Evolutionary conservation across 2,329 filamentous ascomycete species (phyloP), one percentile per base, ranked within the genome.

Genomic region (Aureobasidium sp.): DNA sequence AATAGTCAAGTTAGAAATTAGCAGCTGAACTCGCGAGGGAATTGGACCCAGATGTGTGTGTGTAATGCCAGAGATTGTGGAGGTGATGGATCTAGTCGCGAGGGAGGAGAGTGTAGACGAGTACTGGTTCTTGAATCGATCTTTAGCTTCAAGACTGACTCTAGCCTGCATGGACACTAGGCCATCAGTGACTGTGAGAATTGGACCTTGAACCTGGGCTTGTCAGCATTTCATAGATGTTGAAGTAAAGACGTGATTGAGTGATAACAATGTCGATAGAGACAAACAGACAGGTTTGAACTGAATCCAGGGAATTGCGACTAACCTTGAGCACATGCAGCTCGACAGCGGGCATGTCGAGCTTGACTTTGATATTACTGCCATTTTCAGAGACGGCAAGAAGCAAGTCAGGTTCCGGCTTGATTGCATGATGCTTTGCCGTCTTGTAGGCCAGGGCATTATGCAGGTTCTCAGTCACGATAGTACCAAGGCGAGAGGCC

Each of bases 301-400:
- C 13, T 13, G 32, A 25, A 3, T 9, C 13, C 16, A 37, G 29
- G 42, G 47, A 36, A 57, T 52, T 21, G 21, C 21, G 21, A 21
- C 16, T 5, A 13, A 58, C 54, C 37, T 53, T 45, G 39, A 64
- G 47, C 15, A 34, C 49, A 37, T 36, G 61, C 61, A 66, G 61
- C 61, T 39, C n/a, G 66, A 61, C 45, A 66, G 52, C 59, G 65
- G 68, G 32, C 70, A 61, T 32, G 65, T 64, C 42, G 62, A 65
- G 21, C 59, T 63, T 55, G 50, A 69, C 68, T 21, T 66, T 65
- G 27, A 73, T 66, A 48, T 69, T 73, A 64, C 69, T 72, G 15
- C 69, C 68, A 61, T 73, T 69, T 69, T 15, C 67, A 3, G 48
- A 16, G 5, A 58, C 30, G 42, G 3, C 48, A 27, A 32, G 67